A percentile compares a stretch with the other conserved stretches of the same genome.
Evolutionary conservation across 805 yeast species (phyloP).

Genomic region (Kluyveromyces aestuarii): DNA sequence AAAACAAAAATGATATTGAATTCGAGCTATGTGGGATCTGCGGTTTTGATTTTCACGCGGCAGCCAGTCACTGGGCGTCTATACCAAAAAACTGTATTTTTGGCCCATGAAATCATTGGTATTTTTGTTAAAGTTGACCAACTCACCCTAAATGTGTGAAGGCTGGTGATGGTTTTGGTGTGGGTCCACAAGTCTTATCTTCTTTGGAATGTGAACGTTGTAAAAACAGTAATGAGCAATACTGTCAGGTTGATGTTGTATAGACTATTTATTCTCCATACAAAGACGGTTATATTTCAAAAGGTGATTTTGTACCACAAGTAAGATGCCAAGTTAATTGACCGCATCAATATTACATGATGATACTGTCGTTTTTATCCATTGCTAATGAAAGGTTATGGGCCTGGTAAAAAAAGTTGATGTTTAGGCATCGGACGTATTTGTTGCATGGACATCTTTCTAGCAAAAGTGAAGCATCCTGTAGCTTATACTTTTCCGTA

Average conservation of each 20-base stretch:
- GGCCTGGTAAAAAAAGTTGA: too few relatives aligned
- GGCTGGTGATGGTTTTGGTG: slow-evolving; percentile 44
- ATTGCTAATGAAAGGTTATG: too few relatives aligned
- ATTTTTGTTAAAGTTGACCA: slow-evolving; percentile 48
- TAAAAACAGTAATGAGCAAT: slow-evolving; percentile 28
- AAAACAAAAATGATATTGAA: slow-evolving; percentile 42
- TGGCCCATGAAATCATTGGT: slow-evolving; percentile 62
- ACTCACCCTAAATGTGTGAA: slow-evolving; percentile 37
- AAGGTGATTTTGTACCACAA: slow-evolving; percentile 17
- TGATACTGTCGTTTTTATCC: too few relatives aligned
- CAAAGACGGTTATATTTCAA: slow-evolving; percentile 24
- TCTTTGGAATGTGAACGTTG: slow-evolving; percentile 36
- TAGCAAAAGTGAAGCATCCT: too few relatives aligned
- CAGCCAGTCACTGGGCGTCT: slow-evolving; percentile 17
- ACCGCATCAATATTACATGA: too few relatives aligned
- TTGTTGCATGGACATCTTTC: too few relatives aligned
- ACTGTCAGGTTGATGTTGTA: slow-evolving; percentile 26
- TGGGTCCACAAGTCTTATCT: slow-evolving; percentile 37
- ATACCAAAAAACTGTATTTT: slow-evolving; percentile 34
- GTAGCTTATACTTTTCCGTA: too few relatives aligned
- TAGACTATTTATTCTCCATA: slow-evolving; percentile 33
- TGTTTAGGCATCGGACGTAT: too few relatives aligned
- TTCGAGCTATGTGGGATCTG: slow-evolving; percentile 53
- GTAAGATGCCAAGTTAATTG: slow-evolving; percentile 5
- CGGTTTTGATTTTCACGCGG: slow-evolving; percentile 43